Evolutionary conservation across 2,329 filamentous ascomycete genomes (phyloP), one percentile per base, ranked within the genome.

Genomic region (Chaetomiaceae sp.): DNA sequence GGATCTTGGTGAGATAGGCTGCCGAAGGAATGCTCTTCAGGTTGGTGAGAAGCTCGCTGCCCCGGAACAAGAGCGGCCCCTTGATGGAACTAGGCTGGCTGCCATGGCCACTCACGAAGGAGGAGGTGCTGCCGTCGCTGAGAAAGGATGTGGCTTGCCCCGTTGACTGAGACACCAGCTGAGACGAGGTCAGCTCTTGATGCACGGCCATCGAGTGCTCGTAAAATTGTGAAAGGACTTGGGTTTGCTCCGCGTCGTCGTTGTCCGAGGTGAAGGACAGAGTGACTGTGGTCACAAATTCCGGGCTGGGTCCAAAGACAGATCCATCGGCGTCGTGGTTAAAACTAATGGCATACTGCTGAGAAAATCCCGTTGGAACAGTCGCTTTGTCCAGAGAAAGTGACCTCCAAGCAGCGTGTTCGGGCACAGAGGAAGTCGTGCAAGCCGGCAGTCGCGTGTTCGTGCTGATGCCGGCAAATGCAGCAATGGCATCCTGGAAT

Each of bases 121-220:
- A 71, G 43, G 60, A 60, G 27, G 61, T 67, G 45, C 59, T 19
- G 53, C 66, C 59, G 54, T 46, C 66, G 33, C 70, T 58, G n/a
- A 75, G 64, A 1, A 69, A 73, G 6, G 69, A 72, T 11, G 67
- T 64, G 0, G 63, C 20, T n/a, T 43, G 19, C 4, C 44, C 64
- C 27, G 54, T 54, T 36, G 61, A 63, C 47, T 61, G 46, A 19
- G 61, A 47, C 22, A 62, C 64, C 17, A 85, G 71, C 55, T 87
- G 80, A 1, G 85, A 87, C 0, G 84, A 87, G 1, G 79, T 70
- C 4, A 87, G 68, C 14, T 83, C 80, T 58, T 88, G 78, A 65
- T 95, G 83, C 14, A 86, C 72, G 2, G 83, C 80, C 45, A 95
- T 78, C 0, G 89, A 94, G 63, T 92, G 83, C 59, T 94, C 82